Base-by-base conservation (phyloP, 192 early-diverging fungal species). In the Coemansia sp. region DNA sequence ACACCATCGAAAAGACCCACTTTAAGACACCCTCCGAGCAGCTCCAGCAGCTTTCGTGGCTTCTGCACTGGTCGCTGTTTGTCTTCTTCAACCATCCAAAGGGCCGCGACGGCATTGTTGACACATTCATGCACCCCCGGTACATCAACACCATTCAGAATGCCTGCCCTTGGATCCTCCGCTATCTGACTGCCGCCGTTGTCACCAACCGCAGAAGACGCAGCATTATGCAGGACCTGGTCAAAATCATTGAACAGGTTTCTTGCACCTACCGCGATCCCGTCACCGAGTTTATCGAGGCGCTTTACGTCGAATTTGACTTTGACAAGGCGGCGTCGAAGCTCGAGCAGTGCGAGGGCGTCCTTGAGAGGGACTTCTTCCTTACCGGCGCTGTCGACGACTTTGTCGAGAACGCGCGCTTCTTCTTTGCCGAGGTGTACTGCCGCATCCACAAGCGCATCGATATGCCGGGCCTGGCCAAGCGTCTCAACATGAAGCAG, bases 91-190 rank as follows among this genome's bases (percentile, higher is more conserved):
- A 96, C 83, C 96, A 97, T 79, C 90, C 94, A 57, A 92, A 91
- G 79, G 93, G 96, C 30, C 91, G 92, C 49, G 95, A 98, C 81
- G 91, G 85, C 64, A 89, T 97, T 61, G 84, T 95, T 47, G 96
- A 98, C 75, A 85, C 95, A 68, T 94, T 96, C 83, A 84, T 97
- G 72, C 83, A 86, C 64, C 89, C 93, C 55, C 84, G 85, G 62
- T 98, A 98, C 82, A 87, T 95, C 76, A 98, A 95, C 87, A 93
- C 95, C 6, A 95, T 98, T 71, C 95, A 98, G 75, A 95, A 93
- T 19, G 84, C 93, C 4, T 97, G 93, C 62, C 96, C 96, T 45
- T 96, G 94, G 93, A 89, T 97, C 23, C 87, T 98, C 60, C 92
- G 93, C 55, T 98, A 98, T 68, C 84, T 97, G 48, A 82, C 90